Base-by-base conservation (phyloP, 139 green algal species). In the Coelastrella sp. region DNA sequence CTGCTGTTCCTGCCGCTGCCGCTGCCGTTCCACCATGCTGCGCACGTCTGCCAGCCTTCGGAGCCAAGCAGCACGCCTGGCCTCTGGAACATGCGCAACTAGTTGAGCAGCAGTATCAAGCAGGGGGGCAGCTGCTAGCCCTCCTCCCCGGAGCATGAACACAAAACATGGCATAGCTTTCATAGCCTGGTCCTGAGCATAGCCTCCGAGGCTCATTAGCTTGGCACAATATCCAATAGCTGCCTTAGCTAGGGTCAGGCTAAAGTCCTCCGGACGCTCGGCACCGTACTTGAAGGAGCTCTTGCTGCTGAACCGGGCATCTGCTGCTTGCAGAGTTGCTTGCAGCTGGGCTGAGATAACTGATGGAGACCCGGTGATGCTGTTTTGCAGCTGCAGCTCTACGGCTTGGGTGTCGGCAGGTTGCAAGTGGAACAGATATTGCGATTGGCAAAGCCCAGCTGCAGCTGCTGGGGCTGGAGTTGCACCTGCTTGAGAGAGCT, bases 111-210 rank as follows among this genome's bases (percentile, higher is more conserved):
- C 61, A 5, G 54, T 4, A 22, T 65, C 54, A 59, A 20, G 32
- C 23, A 78, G 64, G 8, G 65, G 64, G 11, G 7, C 17, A 64
- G 32, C 64, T 54, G 6, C 59, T 19, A 22, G 32, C 3, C 82
- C 65, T 58, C 54, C 64, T 4, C 47, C 8, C 64, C 61, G 47
- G 64, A 87, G 19, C 82, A 79, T 22, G 20, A 78, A 17, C 23
- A 78, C 23, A 10, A 78, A 71, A 59, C 82, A 87, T 19, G 64
- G 64, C 82, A 87, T 78, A 4, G 65, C 65, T 3, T 7, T 8
- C 65, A 79, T 16, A 64, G 78, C 54, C 82, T 79, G 64, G 23
- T 87, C 64, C 82, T 87, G 65, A 65, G 32, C 65, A 4, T 20
- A 65, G 13, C 82, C 65, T 7, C 22, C 4, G 14, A 78, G 32